Base-by-base conservation (phyloP, 495 filamentous ascomycete species). In the Aspergillus campestris region DNA sequence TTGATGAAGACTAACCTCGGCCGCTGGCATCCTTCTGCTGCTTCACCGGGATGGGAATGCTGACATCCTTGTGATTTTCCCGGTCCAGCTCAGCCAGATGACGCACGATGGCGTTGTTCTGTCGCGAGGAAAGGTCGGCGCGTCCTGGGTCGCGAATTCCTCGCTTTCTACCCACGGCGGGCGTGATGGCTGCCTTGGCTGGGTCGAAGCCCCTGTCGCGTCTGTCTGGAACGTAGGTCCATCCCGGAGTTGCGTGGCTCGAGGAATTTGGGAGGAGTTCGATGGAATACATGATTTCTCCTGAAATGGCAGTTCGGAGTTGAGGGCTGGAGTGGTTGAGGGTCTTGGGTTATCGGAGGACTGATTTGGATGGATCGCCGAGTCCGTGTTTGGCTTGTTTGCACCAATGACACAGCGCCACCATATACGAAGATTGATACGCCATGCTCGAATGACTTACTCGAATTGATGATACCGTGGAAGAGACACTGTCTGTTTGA, bases 151-250 rank as follows among this genome's bases (percentile, higher is more conserved):
- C 71, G 70, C 79, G 62, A 66, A 82, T 60, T 58, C 75, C 58
- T 69, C 86, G 69, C 74, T 86, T 80, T 72, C 87, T 63, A 69
- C 76, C 69, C 40, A 74, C 57, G 37, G 69, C 61, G 38, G 80
- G 69, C 51, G 78, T 70, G 66, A 77, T 66, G 51, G 75, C 64
- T 50, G 71, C 67, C 71, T 82, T 77, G 34, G 79, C 69, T 10
- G 80, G 74, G 44, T 80, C 75, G 49, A 74, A 70, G 48, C 74
- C 75, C n/a, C 76, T 78, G 53, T 94, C 85, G 30, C 74, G 74
- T n/a, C 76, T 78, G 53, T 94, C 85, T 30, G 87, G 79, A 13
- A 95, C 88, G 61, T 92, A 92, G 34, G 86, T 84, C 81, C 85
- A 96, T 48, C 89, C 89, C 0, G 89, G 89, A 1, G 84, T 84